Evolutionary conservation across 768 basidiomycete genomes (phyloP).

Genomic region (Lactifluus volemus): DNA sequence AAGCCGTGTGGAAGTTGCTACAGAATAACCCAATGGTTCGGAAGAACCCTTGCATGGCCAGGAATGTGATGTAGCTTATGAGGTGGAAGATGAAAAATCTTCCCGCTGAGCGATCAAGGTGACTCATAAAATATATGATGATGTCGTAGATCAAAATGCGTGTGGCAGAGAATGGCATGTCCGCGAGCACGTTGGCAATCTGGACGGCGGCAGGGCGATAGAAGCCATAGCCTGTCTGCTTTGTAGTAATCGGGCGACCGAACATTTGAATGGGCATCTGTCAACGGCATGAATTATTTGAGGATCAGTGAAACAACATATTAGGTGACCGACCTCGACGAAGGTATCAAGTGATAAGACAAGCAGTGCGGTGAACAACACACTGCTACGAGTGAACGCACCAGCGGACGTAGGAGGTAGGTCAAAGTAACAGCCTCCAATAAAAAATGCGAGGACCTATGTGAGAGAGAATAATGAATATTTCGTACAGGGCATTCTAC

Average conservation of each 20-base stretch:
- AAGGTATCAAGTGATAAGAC: slow-evolving; percentile 65
- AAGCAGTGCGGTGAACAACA: slow-evolving; percentile 65
- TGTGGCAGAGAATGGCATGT: slow-evolving; percentile 59
- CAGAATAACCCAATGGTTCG: slow-evolving; percentile 56
- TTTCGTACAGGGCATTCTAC: slow-evolving; percentile 21
- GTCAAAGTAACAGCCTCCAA: slow-evolving; percentile 69
- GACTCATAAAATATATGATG: slow-evolving; percentile 62
- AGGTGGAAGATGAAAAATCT: slow-evolving; percentile 59
- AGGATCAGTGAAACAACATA: background rate
- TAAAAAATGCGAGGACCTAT: slow-evolving; percentile 42
- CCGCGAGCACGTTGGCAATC: slow-evolving; percentile 58
- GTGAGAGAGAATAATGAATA: background rate
- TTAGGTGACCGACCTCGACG: slow-evolving; percentile 40
- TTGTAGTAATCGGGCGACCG: slow-evolving; percentile 68
- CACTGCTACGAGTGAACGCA: slow-evolving; percentile 80
- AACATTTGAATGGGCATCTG: slow-evolving; percentile 72
- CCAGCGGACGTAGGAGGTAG: slow-evolving; percentile 68
- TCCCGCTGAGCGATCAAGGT: slow-evolving; percentile 35
- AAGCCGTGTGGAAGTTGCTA: slow-evolving; percentile 44
- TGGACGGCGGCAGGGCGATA: slow-evolving; percentile 60
- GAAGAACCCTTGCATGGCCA: slow-evolving; percentile 83
- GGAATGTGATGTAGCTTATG: slow-evolving; percentile 52
- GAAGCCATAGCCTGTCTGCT: slow-evolving; percentile 57
- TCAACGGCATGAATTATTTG: slow-evolving; percentile 29
- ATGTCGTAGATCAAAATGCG: slow-evolving; percentile 56